Percentiles rank a stretch among this genome's conserved stretches.
phyloP scores from a whole-genome alignment of 306 rosid genomes.

The Trifolium repens region DNA sequence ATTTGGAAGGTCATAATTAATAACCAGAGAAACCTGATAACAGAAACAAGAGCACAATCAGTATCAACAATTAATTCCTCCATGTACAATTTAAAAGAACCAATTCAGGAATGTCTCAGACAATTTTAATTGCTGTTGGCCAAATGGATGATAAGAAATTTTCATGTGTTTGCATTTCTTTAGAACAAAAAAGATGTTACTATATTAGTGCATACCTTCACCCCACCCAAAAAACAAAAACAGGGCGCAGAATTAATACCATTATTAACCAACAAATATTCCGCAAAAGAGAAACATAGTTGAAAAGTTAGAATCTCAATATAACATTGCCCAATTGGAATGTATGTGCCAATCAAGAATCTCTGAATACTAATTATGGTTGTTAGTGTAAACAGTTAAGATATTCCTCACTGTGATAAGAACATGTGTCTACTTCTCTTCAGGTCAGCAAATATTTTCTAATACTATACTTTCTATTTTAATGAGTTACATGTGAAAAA shows the following conservation, averaged over 20 bases:
- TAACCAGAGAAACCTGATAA: slow-evolving; percentile 86
- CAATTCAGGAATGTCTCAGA: not conserved
- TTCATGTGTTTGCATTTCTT: not conserved
- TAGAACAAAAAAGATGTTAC: not conserved
- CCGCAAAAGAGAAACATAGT: slow-evolving; percentile 2
- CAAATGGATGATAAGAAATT: not conserved
- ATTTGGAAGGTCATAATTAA: slow-evolving; percentile 96
- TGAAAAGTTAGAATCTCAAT: slow-evolving; percentile 1
- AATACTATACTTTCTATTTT: not conserved
- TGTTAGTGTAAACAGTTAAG: not conserved
- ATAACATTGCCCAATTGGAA: not conserved
- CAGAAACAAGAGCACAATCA: slow-evolving; percentile 12
- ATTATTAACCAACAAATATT: not conserved
- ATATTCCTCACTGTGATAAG: not conserved
- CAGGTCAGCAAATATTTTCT: not conserved
- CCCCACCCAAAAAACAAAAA: not conserved
- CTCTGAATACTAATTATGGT: not conserved
- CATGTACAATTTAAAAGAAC: not conserved
- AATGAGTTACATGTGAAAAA: not conserved
- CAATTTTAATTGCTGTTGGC: not conserved
- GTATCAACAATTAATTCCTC: slow-evolving; percentile 16
- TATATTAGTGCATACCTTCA: not conserved
- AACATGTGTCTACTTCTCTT: not conserved
- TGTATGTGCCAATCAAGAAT: not conserved
- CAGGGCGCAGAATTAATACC: not conserved